A percentile compares a stretch with the other conserved stretches of the same genome.
phyloP scores from a whole-genome alignment of 2,329 filamentous ascomycete genomes.

The Arthrobotrys sinensis region DNA sequence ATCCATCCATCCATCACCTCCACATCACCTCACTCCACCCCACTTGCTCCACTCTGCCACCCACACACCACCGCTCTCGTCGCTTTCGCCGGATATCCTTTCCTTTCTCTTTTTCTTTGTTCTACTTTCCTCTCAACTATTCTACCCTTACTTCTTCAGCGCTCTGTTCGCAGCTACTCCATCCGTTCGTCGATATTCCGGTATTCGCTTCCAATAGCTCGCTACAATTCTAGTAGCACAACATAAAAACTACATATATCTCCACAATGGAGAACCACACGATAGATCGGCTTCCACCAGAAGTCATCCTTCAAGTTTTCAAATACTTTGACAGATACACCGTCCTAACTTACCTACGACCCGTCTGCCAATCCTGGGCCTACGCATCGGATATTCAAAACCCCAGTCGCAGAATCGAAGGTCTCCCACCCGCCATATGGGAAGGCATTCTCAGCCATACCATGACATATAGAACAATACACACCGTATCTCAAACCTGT shows the following conservation, averaged over 20 bases:
- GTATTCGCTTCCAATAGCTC: not conserved
- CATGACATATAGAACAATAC: conserved; percentile 40
- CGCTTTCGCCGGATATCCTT: not conserved
- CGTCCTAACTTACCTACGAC: conserved; percentile 36
- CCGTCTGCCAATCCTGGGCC: conserved; percentile 44
- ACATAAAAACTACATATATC: not conserved
- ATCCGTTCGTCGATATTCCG: conserved; percentile 3
- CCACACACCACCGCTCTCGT: not conserved
- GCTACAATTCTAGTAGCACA: too few relatives aligned
- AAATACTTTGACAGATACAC: conserved; percentile 48
- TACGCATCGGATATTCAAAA: conserved; percentile 38
- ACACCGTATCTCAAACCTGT: conserved; percentile 18
- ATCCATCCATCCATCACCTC: conserved; percentile 24
- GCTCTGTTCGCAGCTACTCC: not conserved
- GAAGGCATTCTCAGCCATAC: conserved; percentile 40
- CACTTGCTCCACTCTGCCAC: conserved; percentile 30
- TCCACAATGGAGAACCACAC: not conserved
- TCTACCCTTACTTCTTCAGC: not conserved
- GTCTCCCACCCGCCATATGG: conserved; percentile 47
- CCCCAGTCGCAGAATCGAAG: conserved; percentile 18
- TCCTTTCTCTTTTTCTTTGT: not conserved
- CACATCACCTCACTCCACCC: conserved; percentile 28
- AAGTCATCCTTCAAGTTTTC: conserved; percentile 53
- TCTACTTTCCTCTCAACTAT: not conserved
- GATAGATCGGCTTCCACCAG: conserved; percentile 42